Conservation (phyloP, 495 filamentous ascomycete species). For the Trichoderma asperelloides region DNA sequence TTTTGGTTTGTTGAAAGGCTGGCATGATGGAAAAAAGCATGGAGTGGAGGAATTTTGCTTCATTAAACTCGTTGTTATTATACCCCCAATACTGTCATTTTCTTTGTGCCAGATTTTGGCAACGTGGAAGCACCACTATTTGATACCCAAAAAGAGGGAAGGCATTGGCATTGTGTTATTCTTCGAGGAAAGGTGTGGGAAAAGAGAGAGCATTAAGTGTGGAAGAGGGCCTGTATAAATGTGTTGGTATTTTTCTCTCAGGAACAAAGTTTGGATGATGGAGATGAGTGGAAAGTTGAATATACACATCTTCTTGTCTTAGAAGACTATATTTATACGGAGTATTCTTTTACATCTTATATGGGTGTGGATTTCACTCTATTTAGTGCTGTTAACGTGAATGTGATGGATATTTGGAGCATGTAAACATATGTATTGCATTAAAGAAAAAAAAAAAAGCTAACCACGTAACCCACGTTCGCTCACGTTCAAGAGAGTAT, state of each 20-base stretch:
- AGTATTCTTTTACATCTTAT: no score
- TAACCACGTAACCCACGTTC: not conserved
- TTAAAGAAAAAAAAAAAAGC: not conserved
- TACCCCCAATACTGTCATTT: not conserved
- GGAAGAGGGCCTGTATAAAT: not conserved
- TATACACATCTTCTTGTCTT: no score
- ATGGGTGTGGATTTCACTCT: not conserved
- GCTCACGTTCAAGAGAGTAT: not conserved
- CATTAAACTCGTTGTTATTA: not conserved
- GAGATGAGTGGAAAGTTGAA: not conserved
- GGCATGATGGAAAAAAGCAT: not conserved
- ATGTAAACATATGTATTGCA: not conserved
- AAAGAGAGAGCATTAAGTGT: not conserved
- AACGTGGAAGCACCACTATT: not conserved
- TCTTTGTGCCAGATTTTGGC: not conserved
- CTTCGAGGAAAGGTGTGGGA: not conserved
- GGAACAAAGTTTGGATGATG: not conserved
- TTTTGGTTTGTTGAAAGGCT: not conserved
- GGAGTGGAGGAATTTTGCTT: not conserved
- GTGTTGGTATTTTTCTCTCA: not conserved
- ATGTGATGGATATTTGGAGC: not conserved
- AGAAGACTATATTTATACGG: no score
- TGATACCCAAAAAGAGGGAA: not conserved
- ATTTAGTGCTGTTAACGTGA: not conserved
- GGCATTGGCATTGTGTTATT: not conserved